Percentiles rank a stretch among this genome's conserved stretches.
Evolutionary conservation across 139 green algal species (phyloP).

Genomic region (Chlorella sp.): DNA sequence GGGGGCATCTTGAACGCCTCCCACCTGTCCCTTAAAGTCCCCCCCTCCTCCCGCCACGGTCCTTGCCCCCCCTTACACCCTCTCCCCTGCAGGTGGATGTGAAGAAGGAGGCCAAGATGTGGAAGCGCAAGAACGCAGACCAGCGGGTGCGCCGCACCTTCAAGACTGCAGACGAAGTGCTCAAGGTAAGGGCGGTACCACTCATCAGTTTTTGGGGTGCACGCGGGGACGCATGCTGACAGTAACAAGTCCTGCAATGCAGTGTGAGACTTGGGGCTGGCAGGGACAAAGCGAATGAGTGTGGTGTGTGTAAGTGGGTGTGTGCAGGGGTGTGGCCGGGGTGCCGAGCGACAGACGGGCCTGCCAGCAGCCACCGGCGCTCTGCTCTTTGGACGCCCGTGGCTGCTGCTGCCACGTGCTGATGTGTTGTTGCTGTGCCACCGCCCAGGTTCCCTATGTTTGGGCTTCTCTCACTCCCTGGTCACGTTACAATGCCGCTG

Average conservation of each 20-base stretch:
- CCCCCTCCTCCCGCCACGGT: not conserved
- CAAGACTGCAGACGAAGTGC: slow-evolving; percentile 85
- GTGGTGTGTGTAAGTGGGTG: too few species aligned
- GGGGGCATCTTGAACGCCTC: not conserved
- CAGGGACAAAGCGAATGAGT: too few species aligned
- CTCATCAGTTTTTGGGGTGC: not conserved
- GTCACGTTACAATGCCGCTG: not conserved
- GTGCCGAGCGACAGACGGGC: too few species aligned
- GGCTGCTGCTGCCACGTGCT: not conserved
- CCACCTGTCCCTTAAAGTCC: not conserved
- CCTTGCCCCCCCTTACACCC: too few species aligned
- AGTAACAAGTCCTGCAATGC: too few species aligned
- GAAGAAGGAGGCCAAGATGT: slow-evolving; percentile 49
- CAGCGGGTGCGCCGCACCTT: slow-evolving; percentile 70
- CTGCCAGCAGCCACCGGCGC: too few species aligned
- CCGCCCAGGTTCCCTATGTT: too few species aligned
- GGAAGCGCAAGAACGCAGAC: slow-evolving; percentile 73
- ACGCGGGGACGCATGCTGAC: not conserved
- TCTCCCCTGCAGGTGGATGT: slow-evolving; percentile 23
- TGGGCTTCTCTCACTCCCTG: slow-evolving; percentile 27
- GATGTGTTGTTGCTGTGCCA: not conserved
- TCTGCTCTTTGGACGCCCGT: not conserved
- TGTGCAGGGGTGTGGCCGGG: too few species aligned
- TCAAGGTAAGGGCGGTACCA: slow-evolving; percentile 53
- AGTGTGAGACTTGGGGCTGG: not conserved